Conservation (phyloP, 164 flowering plant species). For the Umbellularia californica region DNA sequence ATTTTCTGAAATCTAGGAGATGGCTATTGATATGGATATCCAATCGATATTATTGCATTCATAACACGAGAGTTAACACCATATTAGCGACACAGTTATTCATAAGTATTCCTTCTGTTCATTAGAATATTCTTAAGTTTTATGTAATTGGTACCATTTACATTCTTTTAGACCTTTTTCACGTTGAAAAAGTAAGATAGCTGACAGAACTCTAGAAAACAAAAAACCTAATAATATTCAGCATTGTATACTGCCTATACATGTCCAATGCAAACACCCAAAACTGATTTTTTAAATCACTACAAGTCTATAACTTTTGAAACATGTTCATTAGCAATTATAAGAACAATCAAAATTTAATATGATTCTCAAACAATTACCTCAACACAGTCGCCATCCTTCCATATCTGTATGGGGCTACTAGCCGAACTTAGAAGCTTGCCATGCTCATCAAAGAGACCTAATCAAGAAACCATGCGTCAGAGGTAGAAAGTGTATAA, state of each 20-base stretch:
- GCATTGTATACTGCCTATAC: too few relatives aligned
- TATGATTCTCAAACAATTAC: slow-evolving; percentile 28
- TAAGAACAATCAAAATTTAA: slow-evolving; percentile 1
- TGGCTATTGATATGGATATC: background rate
- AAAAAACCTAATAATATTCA: background rate
- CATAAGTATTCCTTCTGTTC: background rate
- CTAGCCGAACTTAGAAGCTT: slow-evolving; percentile 81
- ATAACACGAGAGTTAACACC: too few relatives aligned
- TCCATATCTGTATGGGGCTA: slow-evolving; percentile 96
- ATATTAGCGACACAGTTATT: too few relatives aligned
- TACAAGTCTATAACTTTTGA: too few relatives aligned
- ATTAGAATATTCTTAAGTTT: background rate
- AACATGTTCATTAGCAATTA: background rate
- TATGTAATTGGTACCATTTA: background rate
- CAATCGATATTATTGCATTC: background rate
- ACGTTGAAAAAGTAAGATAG: background rate
- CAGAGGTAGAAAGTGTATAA: background rate
- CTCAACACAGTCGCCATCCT: slow-evolving; percentile 87
- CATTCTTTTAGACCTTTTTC: background rate
- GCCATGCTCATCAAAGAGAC: slow-evolving; percentile 77
- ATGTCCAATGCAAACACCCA: too few relatives aligned
- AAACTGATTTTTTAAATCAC: too few relatives aligned
- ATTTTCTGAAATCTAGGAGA: background rate
- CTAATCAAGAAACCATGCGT: slow-evolving; percentile 32
- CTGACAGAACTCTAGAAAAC: background rate